phyloP scores from a whole-genome alignment of 2,329 filamentous ascomycete genomes.

The Neonectria faginata region DNA sequence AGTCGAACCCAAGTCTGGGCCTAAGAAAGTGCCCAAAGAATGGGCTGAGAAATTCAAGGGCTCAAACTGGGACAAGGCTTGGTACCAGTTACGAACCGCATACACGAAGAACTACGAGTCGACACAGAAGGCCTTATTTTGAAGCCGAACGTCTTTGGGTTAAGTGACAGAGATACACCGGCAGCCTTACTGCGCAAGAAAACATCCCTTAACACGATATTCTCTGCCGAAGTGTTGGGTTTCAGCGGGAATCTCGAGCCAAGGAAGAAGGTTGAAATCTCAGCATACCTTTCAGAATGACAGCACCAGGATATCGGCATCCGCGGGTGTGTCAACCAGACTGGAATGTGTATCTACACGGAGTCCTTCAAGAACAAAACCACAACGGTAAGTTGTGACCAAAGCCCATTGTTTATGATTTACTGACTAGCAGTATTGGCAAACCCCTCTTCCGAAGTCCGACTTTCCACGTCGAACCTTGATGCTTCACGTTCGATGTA shows the following conservation, averaged over 20 bases:
- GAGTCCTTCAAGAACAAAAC: not conserved
- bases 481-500: too few relatives aligned
- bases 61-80: not conserved
- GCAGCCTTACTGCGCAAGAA: constrained; percentile 47
- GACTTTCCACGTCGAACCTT: too few relatives aligned
- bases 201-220: constrained; percentile 48
- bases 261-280: constrained; percentile 43
- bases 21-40: not conserved
- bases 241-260: constrained; percentile 32
- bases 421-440: too few relatives aligned
- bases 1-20: constrained; percentile 3
- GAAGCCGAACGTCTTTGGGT: constrained; percentile 45
- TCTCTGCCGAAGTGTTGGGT: constrained; percentile 37
- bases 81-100: constrained; percentile 22
- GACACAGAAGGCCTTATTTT: constrained; percentile 44
- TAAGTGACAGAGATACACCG: constrained; percentile 47
- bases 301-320: constrained; percentile 46
- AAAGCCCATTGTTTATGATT: too few relatives aligned
- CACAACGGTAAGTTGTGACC: too few relatives aligned
- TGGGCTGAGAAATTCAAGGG: constrained; percentile 13
- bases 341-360: constrained; percentile 35
- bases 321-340: constrained; percentile 40
- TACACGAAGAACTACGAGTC: constrained; percentile 22
- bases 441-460: too few relatives aligned
- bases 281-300: constrained; percentile 43